Evolutionary conservation across 2,329 filamentous ascomycete genomes (phyloP), one percentile per base, ranked within the genome.

Genomic region (Claviceps sorghi): DNA sequence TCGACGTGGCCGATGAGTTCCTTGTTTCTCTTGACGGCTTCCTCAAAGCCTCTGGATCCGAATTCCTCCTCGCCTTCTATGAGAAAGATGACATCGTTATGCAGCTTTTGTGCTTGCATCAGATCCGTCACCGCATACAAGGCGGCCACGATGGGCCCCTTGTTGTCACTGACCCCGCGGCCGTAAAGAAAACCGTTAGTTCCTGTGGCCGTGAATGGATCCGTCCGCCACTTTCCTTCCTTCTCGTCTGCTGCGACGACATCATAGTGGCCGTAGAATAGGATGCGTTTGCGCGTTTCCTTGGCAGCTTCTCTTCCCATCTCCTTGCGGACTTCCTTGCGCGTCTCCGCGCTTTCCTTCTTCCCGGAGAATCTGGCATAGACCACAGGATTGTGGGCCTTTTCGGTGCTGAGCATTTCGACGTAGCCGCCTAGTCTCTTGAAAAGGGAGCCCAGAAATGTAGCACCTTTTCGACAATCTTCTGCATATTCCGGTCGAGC

Each of bases 231-330:
- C 58, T 88, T 91, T 40, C 80, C 79, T 53, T 84, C 82, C 56
- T 86, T 86, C 40, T 84, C 83, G 58, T 95, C 88, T 0, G 93
- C 93, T 1, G 89, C 80, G 3, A 98, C 93, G 2, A 98, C 90
- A 63, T 98, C 93, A 71, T 98, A 98, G 65, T 98, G 93, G 0
- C 94, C 93, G 62, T 98, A 98, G 65, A 98, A 98, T 0, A 98
- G 72, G 9, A 97, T 87, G 32, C 88, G 89, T 69, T 93, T 95
- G 19, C 87, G 79, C 29, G 79, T 73, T 29, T 44, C 22, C 21
- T 78, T 75, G 0, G 79, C 71, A 1, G 81, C 78, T 11, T 80
- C 76, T 55, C 76, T 80, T 21, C 42, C 21, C 5, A 4, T 43
- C 26, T 78, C 75, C 0, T 26, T 26, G 26, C 26, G 26, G 26